A percentile compares a stretch with the other conserved stretches of the same genome.
phyloP scores from a whole-genome alignment of 2,329 filamentous ascomycete species.

The Penicillium sp. region DNA sequence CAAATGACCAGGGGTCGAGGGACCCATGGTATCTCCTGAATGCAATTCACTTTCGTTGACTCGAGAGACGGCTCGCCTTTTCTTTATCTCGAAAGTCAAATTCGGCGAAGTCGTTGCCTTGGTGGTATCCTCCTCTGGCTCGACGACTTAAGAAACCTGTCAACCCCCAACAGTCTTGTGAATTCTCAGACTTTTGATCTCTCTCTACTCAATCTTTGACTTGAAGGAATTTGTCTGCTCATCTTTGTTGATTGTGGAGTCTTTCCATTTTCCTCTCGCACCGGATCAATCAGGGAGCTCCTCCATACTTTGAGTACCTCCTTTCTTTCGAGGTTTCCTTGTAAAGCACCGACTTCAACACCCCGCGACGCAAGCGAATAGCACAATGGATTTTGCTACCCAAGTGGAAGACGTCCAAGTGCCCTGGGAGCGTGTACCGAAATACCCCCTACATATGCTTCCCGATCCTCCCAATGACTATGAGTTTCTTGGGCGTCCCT shows the following conservation, averaged over 20 bases:
- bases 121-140: background rate
- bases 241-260: background rate
- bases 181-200: background rate
- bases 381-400: background rate
- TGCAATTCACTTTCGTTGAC: background rate
- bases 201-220: background rate
- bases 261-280: background rate
- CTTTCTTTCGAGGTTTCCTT: background rate
- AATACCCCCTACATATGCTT: slow-evolving; percentile 13
- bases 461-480: slow-evolving; percentile 14
- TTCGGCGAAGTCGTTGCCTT: background rate
- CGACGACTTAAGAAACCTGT: background rate
- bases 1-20: background rate
- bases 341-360: background rate
- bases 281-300: background rate
- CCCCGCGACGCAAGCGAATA: background rate
- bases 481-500: slow-evolving; percentile 5
- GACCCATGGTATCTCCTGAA: background rate
- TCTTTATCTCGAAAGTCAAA: background rate
- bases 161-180: background rate
- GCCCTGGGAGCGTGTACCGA: background rate
- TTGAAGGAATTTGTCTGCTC: background rate
- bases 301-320: background rate
- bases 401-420: background rate
- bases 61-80: background rate